These are phyloP conservation scores for Cicer judaicum DNA, from an alignment of 306 rosid species.

Conservation along the genomic window DNA sequence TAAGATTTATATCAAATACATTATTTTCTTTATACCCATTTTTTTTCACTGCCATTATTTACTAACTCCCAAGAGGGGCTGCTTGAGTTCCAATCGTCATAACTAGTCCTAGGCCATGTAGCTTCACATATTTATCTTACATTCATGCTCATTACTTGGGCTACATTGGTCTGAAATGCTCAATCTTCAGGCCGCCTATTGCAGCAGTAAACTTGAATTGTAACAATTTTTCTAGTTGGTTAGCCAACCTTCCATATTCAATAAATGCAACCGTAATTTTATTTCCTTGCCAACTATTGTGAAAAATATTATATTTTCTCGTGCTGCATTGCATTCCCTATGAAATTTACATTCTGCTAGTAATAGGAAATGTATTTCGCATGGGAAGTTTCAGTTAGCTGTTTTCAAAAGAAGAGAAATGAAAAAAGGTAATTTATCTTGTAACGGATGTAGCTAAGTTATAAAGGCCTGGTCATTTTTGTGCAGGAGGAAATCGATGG, in stretches of 20 bases:
- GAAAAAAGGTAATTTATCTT: constrained; percentile 8
- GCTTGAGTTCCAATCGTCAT: too few species aligned
- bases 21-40: background rate
- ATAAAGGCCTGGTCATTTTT: constrained; percentile 32
- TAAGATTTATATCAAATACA: constrained; percentile 17
- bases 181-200: background rate
- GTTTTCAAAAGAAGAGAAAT: background rate
- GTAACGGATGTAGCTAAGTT: constrained; percentile 28
- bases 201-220: constrained; percentile 23
- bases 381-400: constrained; percentile 6
- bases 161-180: constrained; percentile 11
- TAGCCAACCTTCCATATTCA: background rate
- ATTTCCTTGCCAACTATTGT: background rate
- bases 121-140: constrained; percentile 1
- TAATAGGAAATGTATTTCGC: constrained; percentile 8
- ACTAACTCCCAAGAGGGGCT: constrained; percentile 2
- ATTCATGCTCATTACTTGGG: constrained; percentile 7
- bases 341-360: constrained; percentile 10
- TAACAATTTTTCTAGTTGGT: constrained; percentile 21
- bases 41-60: constrained; percentile 5
- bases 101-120: too few species aligned
- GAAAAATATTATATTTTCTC: background rate
- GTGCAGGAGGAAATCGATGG: constrained; percentile 85
- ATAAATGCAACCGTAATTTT: constrained; percentile 2
- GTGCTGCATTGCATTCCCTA: constrained; percentile 27